These are phyloP conservation scores for Ophiocordyceps sinensis DNA, from an alignment of 2,329 filamentous ascomycete species.

Conservation along the genomic window DNA sequence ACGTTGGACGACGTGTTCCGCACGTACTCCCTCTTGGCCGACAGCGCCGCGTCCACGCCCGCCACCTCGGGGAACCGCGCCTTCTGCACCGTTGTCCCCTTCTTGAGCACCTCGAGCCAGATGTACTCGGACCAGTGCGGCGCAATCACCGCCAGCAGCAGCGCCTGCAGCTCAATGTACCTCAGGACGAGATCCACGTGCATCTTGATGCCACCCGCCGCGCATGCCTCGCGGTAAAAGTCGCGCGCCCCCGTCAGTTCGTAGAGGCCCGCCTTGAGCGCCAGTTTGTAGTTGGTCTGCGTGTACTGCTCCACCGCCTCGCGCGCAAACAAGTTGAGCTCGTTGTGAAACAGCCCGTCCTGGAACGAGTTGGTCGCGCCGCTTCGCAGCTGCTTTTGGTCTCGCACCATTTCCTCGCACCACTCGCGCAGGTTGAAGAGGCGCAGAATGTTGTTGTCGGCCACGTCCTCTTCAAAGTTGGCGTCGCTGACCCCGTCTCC, in stretches of 20 bases:
- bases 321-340: conserved; percentile 71
- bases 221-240: conserved; percentile 75
- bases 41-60: conserved; percentile 49
- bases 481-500: conserved; percentile 91
- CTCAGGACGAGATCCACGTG: conserved; percentile 65
- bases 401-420: conserved; percentile 72
- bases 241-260: conserved; percentile 82
- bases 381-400: conserved; percentile 55
- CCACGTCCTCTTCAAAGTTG: conserved; percentile 93
- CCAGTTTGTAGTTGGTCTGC: conserved; percentile 61
- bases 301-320: conserved; percentile 70
- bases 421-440: conserved; percentile 74
- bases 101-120: conserved; percentile 81
- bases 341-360: conserved; percentile 84
- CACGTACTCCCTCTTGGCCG: conserved; percentile 72
- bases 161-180: conserved; percentile 76
- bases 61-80: conserved; percentile 46
- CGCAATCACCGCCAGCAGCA: conserved; percentile 70
- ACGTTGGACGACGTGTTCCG: conserved; percentile 63
- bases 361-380: conserved; percentile 65
- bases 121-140: conserved; percentile 93
- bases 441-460: conserved; percentile 79
- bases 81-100: conserved; percentile 61
- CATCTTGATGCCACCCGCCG: conserved; percentile 68
- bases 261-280: conserved; percentile 77